Evolutionary conservation across 1,139 yeast genomes (phyloP), one percentile per base, ranked within the genome.

Genomic region (Candida sp.): DNA sequence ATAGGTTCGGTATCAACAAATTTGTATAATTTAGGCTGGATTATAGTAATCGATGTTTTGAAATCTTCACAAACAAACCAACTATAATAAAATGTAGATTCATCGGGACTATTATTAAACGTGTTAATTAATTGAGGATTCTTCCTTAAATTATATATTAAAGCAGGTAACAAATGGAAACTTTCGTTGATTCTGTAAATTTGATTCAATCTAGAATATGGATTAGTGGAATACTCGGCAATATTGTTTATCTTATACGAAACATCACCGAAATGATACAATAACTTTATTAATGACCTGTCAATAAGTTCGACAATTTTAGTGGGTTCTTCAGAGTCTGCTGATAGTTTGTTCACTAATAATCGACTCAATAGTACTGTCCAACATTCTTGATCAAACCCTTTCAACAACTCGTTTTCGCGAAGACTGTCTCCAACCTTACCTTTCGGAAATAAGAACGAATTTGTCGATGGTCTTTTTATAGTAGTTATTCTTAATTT

Each of bases 51-150:
- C 2, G 72, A 58, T 5, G 43, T 41, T 1, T 50, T 46, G 5
- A 48, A 42, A 11, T 52, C 49, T 36, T 60, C 46, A 37, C 47
- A 55, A 44, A 56, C 44, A 43, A 67, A 69, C 60, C 65, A 58
- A 25, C 60, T 58, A 45, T 70, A 75, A 48, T 67, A 57, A 46
- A 48, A 63, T 2, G 76, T 71, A 5, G 74, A 70, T 52, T 72
- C 77, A 45, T 72, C 77, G 0, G 77, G 77, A 44, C 72, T 67
- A 6, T 73, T 64, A 49, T 72, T 72, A 54, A 72, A 71, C 2
- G 68, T 61, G 25, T 56, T 52, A 6, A 71, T 49, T 29, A 72
- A 59, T 38, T 64, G 67, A 2, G 69, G 68, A 43, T 66, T 69
- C 41, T 61, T 57, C 43, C 74, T 51, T 41, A 72, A 55, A 44